phyloP scores from a whole-genome alignment of 345 rosid species.

The Salix caprea region DNA sequence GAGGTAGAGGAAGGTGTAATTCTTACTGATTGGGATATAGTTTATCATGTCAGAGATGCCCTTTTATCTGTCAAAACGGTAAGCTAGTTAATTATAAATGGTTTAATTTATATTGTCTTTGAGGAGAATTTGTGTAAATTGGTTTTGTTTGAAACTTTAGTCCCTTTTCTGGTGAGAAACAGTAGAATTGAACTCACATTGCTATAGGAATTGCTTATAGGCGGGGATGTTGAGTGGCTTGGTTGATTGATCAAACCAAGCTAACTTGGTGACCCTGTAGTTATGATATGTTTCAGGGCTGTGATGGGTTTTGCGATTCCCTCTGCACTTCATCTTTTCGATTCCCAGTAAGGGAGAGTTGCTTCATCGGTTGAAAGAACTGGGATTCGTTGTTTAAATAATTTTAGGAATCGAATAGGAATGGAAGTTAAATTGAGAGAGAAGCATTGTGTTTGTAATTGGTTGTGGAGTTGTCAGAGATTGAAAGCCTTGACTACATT shows the following conservation, averaged over 20 bases:
- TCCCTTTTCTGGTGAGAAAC: neutral
- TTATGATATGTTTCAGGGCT: neutral
- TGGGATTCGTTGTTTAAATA: neutral
- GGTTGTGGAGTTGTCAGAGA: neutral
- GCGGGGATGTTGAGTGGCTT: neutral
- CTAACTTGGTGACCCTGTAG: neutral
- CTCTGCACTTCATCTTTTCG: too few relatives aligned
- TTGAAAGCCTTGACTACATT: neutral
- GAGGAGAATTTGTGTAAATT: neutral
- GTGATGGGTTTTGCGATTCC: neutral
- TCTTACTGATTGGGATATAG: slow-evolving; percentile 12
- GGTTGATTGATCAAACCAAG: neutral
- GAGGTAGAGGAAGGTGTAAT: slow-evolving; percentile 1
- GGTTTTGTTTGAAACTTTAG: neutral
- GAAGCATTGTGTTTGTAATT: neutral
- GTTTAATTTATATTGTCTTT: neutral
- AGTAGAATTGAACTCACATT: neutral
- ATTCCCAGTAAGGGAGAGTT: neutral
- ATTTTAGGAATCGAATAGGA: too few relatives aligned
- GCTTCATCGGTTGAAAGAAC: neutral
- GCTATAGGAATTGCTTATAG: neutral
- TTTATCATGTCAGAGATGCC: slow-evolving; percentile 4
- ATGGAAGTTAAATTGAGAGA: neutral
- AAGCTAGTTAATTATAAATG: neutral
- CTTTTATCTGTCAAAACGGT: slow-evolving; percentile 12